Base-by-base conservation (phyloP, 1,284 basidiomycete genomes). In the Tilletia walkeri region DNA sequence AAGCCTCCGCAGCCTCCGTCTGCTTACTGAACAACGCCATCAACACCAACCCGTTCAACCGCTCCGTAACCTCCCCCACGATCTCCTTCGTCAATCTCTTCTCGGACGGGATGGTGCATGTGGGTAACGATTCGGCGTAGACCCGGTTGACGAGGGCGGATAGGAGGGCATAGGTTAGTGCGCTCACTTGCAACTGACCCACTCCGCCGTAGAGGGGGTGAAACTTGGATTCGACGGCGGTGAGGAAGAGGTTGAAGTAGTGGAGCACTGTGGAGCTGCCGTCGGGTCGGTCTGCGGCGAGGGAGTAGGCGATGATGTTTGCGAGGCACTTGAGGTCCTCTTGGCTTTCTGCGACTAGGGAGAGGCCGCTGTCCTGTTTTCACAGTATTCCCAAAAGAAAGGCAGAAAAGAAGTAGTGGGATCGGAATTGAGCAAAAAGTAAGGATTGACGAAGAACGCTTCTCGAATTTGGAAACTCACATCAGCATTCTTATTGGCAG, bases 221-320 rank as follows among this genome's bases (percentile, higher is more conserved):
- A 84, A 95, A 96, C 85, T 90, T 94, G 0, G 90, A 90, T 83
- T 99, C 96, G 7, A 92, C 93, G 73, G 93, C 95, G 14, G 93
- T 95, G 70, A 99, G 89, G 56, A 99, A 86, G 77, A 90, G 90
- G 75, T 93, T 91, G 38, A 99, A 86, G 36, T 93, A 91, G 77
- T 96, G 93, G 73, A 99, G 87, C 18, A 95, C 93, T 80, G 89
- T 92, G 4, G 91, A 94, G 7, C 95, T 95, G 0, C 89, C 95
- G 41, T 20, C 65, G 6, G 89, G 88, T 0, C 93, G 89, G 81
- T 99, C 96, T 54, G 91, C 88, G 3, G 91, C 88, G 88, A 99
- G 94, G 1, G 93, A 95, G 82, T 94, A 96, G 24, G 97, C 89
- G 71, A 99, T 88, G 54, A 96, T 86, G 78, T 91, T 91, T 0